Evolutionary conservation across 768 basidiomycete genomes (phyloP), one percentile per base, ranked within the genome.

Genomic region (Leucosporidium creatinivorum): DNA sequence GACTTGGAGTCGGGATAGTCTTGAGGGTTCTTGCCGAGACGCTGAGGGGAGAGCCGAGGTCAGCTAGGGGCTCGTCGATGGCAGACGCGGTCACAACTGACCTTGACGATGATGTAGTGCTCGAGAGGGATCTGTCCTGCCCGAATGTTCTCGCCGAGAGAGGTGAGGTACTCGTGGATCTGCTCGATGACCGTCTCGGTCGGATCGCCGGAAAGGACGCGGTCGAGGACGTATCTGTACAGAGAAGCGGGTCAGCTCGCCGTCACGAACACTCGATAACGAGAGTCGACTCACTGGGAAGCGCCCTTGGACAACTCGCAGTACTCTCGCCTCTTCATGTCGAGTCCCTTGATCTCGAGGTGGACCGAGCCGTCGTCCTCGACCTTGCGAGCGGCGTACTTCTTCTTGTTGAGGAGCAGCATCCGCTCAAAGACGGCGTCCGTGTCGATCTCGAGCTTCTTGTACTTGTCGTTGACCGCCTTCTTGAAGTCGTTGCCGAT

Each of bases 311-410:
- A 97, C 62, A 99, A 79, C 0, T 84, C 83, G 69, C 89, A 93
- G 78, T 91, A 99, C 77, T 99, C 96, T 82, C 96, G 82, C 55
- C 96, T 86, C 79, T 98, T 98, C 96, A 99, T 98, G 79, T 99
- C 96, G 28, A 99, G 81, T 78, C 96, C 96, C 75, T 99, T 99
- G 78, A 99, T 82, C 75, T 99, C 96, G 2, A 85, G 89, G 19
- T 84, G 85, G 44, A 73, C 74, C 65, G 84, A 83, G 0, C 84
- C 83, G 31, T 86, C 86, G 70, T 92, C 90, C 74, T 93, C 91
- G 51, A 97, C 86, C 80, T 96, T 97, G 77, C 97, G 82, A 0
- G 96, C 96, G 0, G 96, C 96, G 73, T 99, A 99, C 79, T 99
- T 98, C 82, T 99, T 99, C 84, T 99, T 99, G 76, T 98, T 94